Evolutionary conservation across 2,329 filamentous ascomycete genomes (phyloP).

Genomic region (Colletotrichum orchidophilum): DNA sequence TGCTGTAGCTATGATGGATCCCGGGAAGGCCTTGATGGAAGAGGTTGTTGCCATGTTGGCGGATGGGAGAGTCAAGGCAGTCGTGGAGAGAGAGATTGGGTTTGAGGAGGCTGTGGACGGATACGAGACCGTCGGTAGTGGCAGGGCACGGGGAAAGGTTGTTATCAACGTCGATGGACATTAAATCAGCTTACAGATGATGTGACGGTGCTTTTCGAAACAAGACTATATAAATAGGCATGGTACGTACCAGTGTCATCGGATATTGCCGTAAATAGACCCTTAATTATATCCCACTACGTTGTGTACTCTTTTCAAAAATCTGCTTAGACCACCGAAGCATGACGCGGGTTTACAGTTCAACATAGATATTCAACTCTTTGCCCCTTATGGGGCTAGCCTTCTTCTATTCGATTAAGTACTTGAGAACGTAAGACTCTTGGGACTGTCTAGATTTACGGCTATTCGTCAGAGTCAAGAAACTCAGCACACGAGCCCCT

Average conservation of each 20-base stretch:
- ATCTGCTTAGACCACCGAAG: background rate
- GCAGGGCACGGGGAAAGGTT: slow-evolving; percentile 50
- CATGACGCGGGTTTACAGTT: background rate
- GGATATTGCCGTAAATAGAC: background rate
- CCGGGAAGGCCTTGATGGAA: slow-evolving; percentile 44
- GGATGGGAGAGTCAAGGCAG: slow-evolving; percentile 45
- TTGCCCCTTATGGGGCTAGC: background rate
- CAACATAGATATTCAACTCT: background rate
- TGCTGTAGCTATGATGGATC: slow-evolving; percentile 46
- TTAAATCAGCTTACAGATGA: background rate
- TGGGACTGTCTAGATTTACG: background rate
- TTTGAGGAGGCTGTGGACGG: slow-evolving; percentile 49
- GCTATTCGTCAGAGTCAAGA: background rate
- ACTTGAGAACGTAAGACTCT: background rate
- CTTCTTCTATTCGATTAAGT: background rate
- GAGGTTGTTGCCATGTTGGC: slow-evolving; percentile 43
- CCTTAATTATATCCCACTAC: background rate
- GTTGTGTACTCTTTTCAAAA: background rate
- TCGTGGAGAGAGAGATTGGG: slow-evolving; percentile 48
- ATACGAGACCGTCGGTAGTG: slow-evolving; percentile 44
- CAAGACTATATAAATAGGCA: too few species aligned
- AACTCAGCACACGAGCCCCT: background rate
- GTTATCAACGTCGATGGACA: slow-evolving; percentile 44
- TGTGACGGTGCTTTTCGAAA: too few species aligned
- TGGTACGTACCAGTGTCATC: background rate